Evolutionary conservation across 2,329 filamentous ascomycete genomes (phyloP), one percentile per base, ranked within the genome.

Genomic region (Xylariomycetidae sp.): DNA sequence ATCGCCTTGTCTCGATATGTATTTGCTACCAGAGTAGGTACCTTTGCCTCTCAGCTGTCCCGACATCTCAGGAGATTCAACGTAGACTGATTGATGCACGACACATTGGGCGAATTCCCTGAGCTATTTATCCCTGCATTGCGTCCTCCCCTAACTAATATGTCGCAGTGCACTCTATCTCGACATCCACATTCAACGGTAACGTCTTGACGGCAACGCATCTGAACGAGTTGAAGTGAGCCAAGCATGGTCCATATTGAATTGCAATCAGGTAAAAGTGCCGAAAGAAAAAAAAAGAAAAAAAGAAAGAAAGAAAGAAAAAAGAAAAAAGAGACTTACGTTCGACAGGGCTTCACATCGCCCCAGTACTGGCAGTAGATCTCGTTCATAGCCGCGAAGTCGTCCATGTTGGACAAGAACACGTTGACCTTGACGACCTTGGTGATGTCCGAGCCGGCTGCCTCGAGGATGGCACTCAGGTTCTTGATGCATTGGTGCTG

Each of bases 311-410:
- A 23, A n/a, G n/a, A n/a, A n/a, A n/a, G n/a, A n/a, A n/a, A 23
- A 8, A 2, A 13, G 33, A 23, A 37, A 4, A 17, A 23, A 23
- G n/a, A 23, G n/a, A 46, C 62, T 49, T 45, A 66, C 63, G 63
- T 66, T 37, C 63, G 56, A 43, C 56, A 63, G 9, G 66, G 66
- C 53, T 69, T 70, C 19, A 65, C 54, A 7, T 68, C 61, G 14
- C 62, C 65, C 63, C 86, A 88, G 67, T 79, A 83, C 59, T 81
- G 76, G 54, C 73, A 74, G 53, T 86, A 88, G 30, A 82, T 72
- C 49, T 72, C 72, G 61, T 88, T 88, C 80, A 88, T 86, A 57
- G 81, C 77, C 22, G 69, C 74, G 54, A 88, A 88, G 60, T 87
- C 70, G 42, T 72, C 76, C 82, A 88, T 87, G 54, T 80, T 71